A percentile compares a stretch with the other conserved stretches of the same genome.
Evolutionary conservation across 1,139 yeast genomes (phyloP).

Genomic region (Diutina ranongensis): DNA sequence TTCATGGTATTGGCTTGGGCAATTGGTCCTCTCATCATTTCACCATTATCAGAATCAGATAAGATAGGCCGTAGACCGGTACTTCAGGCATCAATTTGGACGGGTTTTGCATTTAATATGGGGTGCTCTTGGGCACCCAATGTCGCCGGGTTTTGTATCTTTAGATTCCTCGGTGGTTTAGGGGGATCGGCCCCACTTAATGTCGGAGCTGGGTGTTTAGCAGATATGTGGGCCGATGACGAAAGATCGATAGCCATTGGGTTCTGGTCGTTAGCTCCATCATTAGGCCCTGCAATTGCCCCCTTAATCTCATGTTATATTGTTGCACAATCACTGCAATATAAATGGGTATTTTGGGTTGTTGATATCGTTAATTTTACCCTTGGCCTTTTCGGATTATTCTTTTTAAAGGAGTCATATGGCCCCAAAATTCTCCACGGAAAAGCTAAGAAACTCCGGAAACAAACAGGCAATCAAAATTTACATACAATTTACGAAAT

Average conservation of each 20-base stretch:
- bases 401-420: conserved; percentile 44
- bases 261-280: conserved; percentile 47
- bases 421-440: conserved; percentile 39
- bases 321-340: conserved; percentile 20
- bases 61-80: conserved; percentile 39
- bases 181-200: conserved; percentile 58
- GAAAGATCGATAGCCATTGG: conserved; percentile 49
- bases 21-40: conserved; percentile 45
- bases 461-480: conserved; percentile 41
- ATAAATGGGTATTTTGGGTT: conserved; percentile 60
- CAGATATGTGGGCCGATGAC: conserved; percentile 45
- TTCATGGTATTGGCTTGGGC: conserved; percentile 57
- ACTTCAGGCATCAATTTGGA: conserved; percentile 37
- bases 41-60: conserved; percentile 49
- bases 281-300: conserved; percentile 27
- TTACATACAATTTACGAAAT: conserved; percentile 47
- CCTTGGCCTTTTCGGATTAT: conserved; percentile 30
- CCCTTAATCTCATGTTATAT: conserved; percentile 24
- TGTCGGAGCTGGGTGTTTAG: conserved; percentile 63
- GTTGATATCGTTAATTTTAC: conserved; percentile 42
- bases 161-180: conserved; percentile 49
- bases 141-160: conserved; percentile 43
- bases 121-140: conserved; percentile 47
- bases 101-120: conserved; percentile 40
- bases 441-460: conserved; percentile 34